Conservation (phyloP, 176 grass and related monocot genomes). For the Musa schizocarpa region DNA sequence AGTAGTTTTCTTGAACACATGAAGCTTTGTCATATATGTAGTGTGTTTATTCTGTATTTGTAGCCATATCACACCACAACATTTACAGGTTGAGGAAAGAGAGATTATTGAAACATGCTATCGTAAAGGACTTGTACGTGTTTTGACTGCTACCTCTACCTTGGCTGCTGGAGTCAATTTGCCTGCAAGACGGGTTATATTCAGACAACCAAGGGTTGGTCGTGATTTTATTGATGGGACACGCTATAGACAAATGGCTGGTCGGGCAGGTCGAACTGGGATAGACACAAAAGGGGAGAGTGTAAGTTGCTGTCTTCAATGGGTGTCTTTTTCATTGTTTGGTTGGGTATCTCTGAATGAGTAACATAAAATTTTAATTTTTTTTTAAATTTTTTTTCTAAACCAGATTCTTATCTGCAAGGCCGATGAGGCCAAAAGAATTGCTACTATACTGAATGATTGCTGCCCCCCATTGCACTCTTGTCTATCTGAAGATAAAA, state of each 20-base stretch:
- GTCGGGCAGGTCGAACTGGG: conserved; percentile 93
- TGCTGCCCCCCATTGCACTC: conserved; percentile 74
- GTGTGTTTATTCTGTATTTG: background rate
- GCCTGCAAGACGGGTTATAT: conserved; percentile 94
- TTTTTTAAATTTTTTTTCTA: conserved; percentile 12
- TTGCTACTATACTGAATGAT: conserved; percentile 60
- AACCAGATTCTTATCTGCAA: conserved; percentile 91
- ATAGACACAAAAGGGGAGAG: conserved; percentile 98
- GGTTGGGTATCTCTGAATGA: background rate
- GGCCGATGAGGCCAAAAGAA: conserved; percentile 73
- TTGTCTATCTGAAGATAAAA: conserved; percentile 93
- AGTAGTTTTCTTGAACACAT: background rate
- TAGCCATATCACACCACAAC: background rate
- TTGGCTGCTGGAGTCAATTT: conserved; percentile 97
- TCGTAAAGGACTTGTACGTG: conserved; percentile 75
- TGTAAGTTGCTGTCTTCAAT: conserved; percentile 45
- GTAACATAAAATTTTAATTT: background rate
- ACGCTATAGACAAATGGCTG: conserved; percentile 95
- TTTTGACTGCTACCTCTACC: conserved; percentile 95
- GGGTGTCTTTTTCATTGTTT: background rate
- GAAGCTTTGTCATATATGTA: background rate
- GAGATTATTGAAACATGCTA: conserved; percentile 95
- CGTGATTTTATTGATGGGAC: conserved; percentile 97
- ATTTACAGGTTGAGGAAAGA: conserved; percentile 82
- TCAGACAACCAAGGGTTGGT: conserved; percentile 80